Percentiles rank a stretch among this genome's conserved stretches.
These are phyloP conservation scores for Monosporascus sp. DNA, from an alignment of 2,329 filamentous ascomycete genomes.

Conservation along the genomic window DNA sequence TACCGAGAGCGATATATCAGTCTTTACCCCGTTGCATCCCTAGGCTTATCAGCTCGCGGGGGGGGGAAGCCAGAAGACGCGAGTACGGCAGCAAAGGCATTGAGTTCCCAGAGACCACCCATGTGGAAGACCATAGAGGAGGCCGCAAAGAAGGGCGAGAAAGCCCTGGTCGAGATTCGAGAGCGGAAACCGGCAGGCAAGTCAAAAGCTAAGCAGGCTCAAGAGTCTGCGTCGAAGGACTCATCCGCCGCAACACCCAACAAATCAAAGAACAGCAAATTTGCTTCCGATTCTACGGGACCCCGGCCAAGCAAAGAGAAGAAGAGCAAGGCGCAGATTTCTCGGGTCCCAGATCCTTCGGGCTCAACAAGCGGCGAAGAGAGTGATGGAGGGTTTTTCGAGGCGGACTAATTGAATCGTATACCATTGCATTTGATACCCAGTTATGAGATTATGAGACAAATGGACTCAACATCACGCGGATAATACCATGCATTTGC, in stretches of 20 bases:
- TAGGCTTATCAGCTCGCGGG: conserved; percentile 25
- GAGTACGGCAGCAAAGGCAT: conserved; percentile 35
- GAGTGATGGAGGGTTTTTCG: conserved; percentile 56
- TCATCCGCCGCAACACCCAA: conserved; percentile 5
- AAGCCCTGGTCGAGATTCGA: conserved; percentile 20
- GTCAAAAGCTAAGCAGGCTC: conserved; percentile 4
- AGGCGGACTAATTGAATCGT: conserved; percentile 26
- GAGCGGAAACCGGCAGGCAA: conserved; percentile 20
- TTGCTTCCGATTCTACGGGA: conserved; percentile 6
- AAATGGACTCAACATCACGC: background rate
- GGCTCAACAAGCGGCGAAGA: conserved; percentile 34
- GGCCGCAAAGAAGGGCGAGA: conserved; percentile 40
- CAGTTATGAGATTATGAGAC: background rate
- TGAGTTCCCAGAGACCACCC: conserved; percentile 46
- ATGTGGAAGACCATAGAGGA: conserved; percentile 66
- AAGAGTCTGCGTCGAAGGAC: conserved; percentile 8
- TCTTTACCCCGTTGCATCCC: conserved; percentile 43
- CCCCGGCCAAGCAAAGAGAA: conserved; percentile 16
- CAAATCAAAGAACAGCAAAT: conserved; percentile 9
- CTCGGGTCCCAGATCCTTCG: conserved; percentile 23
- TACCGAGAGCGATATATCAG: conserved; percentile 66
- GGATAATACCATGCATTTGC: background rate
- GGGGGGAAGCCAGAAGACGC: conserved; percentile 35
- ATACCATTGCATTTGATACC: background rate
- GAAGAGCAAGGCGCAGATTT: conserved; percentile 30